Evolutionary conservation across 345 rosid genomes (phyloP), one percentile per base, ranked within the genome.

Genomic region (Pugionium cornutum): DNA sequence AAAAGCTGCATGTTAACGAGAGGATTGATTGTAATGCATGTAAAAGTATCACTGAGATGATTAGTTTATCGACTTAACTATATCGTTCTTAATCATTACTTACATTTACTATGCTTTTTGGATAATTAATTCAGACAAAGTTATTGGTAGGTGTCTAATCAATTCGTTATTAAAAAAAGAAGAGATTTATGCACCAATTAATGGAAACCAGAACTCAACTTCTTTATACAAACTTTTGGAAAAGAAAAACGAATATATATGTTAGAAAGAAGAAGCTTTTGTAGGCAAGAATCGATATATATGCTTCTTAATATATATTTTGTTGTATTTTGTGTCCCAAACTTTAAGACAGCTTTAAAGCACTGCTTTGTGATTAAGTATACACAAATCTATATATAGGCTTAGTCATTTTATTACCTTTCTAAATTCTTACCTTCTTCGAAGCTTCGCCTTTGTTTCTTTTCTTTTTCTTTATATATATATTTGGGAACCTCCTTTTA

Each of bases 301-400:
- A 18, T 73, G 62, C 67, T 32, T 52, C 37, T 43, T 51, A 18
- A 18, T 18, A 18, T 18, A 18, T 18, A 18, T 18, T 18, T 44
- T 42, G 9, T 29, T 10, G 46, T 64, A 37, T 6, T 47, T 48
- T 72, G 44, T 66, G 71, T 59, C 62, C 50, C 31, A 29, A 65
- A 29, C 66, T 52, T 59, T 44, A 72, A 57, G 76, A 52, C 60
- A 64, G 54, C 76, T 72, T 64, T 43, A 68, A 68, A 58, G 66
- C 66, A 64, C 76, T 57, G 34, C 54, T 65, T 64, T 39, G 70
- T 58, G 70, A 60, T 64, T 64, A 72, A 72, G 76, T 58, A 64
- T 72, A 41, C 34, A 30, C 62, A 43, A 18, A 58, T 72, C 66
- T 65, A 72, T 58, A 34, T 50, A 55, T 63, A 71, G 60, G 40